These are phyloP conservation scores for Elasticomyces elasticus DNA, from an alignment of 495 filamentous ascomycete genomes.

Conservation along the genomic window DNA sequence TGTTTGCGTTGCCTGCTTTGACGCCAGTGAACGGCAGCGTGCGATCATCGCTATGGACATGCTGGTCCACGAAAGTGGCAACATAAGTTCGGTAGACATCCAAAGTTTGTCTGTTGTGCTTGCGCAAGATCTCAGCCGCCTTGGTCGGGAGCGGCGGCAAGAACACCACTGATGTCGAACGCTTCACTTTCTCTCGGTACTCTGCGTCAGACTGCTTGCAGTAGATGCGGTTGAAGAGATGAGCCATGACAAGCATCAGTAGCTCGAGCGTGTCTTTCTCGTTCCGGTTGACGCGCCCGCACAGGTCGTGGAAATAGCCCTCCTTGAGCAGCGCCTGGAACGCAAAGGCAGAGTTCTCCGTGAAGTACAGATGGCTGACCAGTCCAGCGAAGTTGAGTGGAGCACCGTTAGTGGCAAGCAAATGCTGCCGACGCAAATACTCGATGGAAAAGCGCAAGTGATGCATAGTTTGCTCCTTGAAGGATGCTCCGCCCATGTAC, in stretches of 20 bases:
- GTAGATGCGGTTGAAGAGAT: slow-evolving; percentile 53
- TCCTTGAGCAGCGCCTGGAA: slow-evolving; percentile 61
- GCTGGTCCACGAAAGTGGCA: slow-evolving; percentile 54
- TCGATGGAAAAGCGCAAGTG: slow-evolving; percentile 73
- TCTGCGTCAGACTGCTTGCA: slow-evolving; percentile 38
- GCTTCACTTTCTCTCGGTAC: slow-evolving; percentile 37
- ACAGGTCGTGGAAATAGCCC: slow-evolving; percentile 58
- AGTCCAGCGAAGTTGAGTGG: slow-evolving; percentile 61
- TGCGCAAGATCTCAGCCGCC: slow-evolving; percentile 44
- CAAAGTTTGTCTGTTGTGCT: slow-evolving; percentile 55
- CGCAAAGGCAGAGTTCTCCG: slow-evolving; percentile 60
- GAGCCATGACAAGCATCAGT: slow-evolving; percentile 56
- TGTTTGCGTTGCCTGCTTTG: slow-evolving; percentile 31
- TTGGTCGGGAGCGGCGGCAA: slow-evolving; percentile 51
- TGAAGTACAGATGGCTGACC: slow-evolving; percentile 61
- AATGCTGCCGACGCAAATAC: slow-evolving; percentile 57
- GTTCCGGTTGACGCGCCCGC: slow-evolving; percentile 38
- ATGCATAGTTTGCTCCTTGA: slow-evolving; percentile 57
- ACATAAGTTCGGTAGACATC: slow-evolving; percentile 58
- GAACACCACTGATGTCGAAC: slow-evolving; percentile 48
- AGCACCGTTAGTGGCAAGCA: slow-evolving; percentile 48
- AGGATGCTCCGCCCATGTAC: slow-evolving; percentile 53
- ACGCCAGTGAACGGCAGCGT: slow-evolving; percentile 50
- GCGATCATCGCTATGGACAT: slow-evolving; percentile 42
- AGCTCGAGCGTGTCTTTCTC: slow-evolving; percentile 34